Evolutionary conservation across 306 rosid species (phyloP), one percentile per base, ranked within the genome.

Genomic region (Pterocarpus macrocarpus): DNA sequence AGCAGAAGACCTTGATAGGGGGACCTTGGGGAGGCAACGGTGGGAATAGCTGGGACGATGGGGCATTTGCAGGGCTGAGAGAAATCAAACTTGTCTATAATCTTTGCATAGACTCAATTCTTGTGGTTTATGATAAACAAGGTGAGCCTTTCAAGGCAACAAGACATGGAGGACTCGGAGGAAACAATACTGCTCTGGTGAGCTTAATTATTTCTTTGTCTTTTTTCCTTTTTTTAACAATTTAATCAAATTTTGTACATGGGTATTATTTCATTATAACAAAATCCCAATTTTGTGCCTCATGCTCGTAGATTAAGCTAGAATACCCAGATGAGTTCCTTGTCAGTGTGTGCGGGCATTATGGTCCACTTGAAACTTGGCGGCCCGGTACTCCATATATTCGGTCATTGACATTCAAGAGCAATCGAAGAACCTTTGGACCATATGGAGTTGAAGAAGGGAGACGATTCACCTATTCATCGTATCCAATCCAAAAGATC

Each of bases 11-110:
- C 8, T 52, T 52, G 22, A 52, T 4, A 52, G 58, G 14, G 7
- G 87, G 90, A 38, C 52, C 52, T 9, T 87, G 86, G 90, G 90
- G 89, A 75, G 92, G 90, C 13, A 74, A 78, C n/a, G 89, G 88
- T 2, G 90, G 92, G 39, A 75, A 22, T 50, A 47, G 8, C 44
- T 87, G 88, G 91, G 91, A 85, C 7, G 89, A 84, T 45, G 86
- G 91, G 12, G n/a, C 28, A 66, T 86, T 83, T 58, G 6, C 22
- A 5, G 87, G 87, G 22, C 79, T 90, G 41, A 81, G 82, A 58
- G 82, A 83, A 79, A 80, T 86, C 52, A 65, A 36, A 1, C 49
- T 84, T 1, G 64, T 36, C 22, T 82, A 64, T 7, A 80, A 47
- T 12, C 83, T 7, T 33, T 77, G 78, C 71, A 82, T 88, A 72